Base-by-base conservation (phyloP, 2,329 filamentous ascomycete species). In the Colletotrichum navitas region DNA sequence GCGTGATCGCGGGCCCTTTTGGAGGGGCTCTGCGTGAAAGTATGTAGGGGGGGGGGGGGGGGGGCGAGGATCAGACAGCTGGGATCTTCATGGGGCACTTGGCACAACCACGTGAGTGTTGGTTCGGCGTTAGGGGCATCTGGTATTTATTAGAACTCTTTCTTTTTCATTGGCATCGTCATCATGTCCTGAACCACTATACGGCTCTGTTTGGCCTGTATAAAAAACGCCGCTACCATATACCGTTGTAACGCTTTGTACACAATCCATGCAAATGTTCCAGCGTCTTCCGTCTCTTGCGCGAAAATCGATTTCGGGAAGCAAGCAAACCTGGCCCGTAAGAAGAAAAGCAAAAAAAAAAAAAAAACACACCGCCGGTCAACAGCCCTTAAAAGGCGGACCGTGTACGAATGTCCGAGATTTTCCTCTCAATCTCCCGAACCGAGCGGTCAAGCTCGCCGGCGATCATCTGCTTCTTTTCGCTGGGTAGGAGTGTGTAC, bases 381-480 rank as follows among this genome's bases (percentile, higher is more conserved):
- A 14, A 11, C 36, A 14, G 18, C 36, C 39, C 21, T 84, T 82
- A 90, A 75, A 90, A 90, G 56, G 88, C 88, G 73, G 88, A 89
- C 66, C 88, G 82, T 45, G 88, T 89, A 60, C 88, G 87, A 60
- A 90, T 85, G 72, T 90, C 87, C 72, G 93, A 94, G 78, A 99
- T 95, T 84, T 98, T 98, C 78, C 96, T 91, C 86, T 99, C 97
- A 78, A 99, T 96, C 83, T 98, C 94, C 76, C 94, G 85, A 66
- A 98, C 91, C 52, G 93, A 95, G 70, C 96, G 91, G 82, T 98
- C 96, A 76, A 98, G 82, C 82, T 98, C 95, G 62, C 89, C 94
- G 2, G 95, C 95, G 84, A 99, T 97, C 89, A 95, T 94, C 82
- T 94, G 91, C 86, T 98, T 97, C 85, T 94, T 95, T 77, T 98